Conservation (phyloP, 345 rosid genomes). For the Camelina sativa region DNA sequence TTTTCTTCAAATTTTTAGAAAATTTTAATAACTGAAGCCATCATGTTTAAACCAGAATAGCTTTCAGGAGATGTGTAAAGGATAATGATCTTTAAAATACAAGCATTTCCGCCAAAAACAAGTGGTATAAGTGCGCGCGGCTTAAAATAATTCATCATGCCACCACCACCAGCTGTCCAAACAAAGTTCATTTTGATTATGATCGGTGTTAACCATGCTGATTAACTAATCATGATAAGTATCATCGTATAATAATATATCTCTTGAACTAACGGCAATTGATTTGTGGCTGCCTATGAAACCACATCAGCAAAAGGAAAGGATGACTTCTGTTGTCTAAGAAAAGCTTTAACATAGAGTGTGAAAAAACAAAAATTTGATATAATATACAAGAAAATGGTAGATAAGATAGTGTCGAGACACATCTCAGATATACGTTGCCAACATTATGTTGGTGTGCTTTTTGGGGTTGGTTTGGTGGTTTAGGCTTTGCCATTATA, state of each 20-base stretch:
- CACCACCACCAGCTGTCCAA: not conserved
- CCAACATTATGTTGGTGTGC: constrained; percentile 11
- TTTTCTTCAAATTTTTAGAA: not conserved
- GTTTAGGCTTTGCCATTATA: constrained; percentile 32
- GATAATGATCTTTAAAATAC: constrained; percentile 17
- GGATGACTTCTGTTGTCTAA: constrained; percentile 9
- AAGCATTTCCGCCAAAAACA: constrained; percentile 26
- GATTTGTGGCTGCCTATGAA: not conserved
- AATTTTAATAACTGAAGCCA: not conserved
- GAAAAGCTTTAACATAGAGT: constrained; percentile 7
- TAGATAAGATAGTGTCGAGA: constrained; percentile 30
- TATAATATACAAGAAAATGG: constrained; percentile 11
- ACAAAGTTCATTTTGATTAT: not conserved
- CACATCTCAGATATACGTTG: constrained; percentile 23
- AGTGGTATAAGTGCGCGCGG: constrained; percentile 14
- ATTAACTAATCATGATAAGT: constrained; percentile 4
- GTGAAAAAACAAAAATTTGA: not conserved
- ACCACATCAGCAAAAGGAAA: constrained; percentile 32
- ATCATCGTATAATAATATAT: too few relatives aligned
- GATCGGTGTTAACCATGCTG: not conserved
- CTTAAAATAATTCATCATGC: constrained; percentile 22
- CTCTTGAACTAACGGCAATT: too few relatives aligned
- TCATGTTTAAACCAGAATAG: not conserved
- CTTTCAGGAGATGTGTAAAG: not conserved
- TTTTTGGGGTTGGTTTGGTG: constrained; percentile 36